Conservation (phyloP, 2,329 filamentous ascomycete genomes). For the Xylaria hypoxylon region DNA sequence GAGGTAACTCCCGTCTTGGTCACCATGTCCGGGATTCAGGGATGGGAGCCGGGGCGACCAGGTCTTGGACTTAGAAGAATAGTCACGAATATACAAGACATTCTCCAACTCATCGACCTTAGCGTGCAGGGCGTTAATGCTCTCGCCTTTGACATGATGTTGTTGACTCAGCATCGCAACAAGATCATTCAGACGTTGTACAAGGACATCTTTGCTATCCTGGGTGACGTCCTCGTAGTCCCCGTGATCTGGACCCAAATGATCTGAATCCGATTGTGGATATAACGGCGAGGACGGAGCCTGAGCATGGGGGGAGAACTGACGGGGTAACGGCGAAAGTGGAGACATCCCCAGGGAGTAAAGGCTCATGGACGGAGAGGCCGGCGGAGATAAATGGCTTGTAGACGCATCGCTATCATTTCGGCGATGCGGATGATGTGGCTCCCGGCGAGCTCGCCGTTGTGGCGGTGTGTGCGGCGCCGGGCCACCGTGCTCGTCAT, state of each 20-base stretch:
- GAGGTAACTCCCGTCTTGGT: constrained; percentile 12
- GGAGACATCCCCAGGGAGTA: constrained; percentile 47
- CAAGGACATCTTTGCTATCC: constrained; percentile 59
- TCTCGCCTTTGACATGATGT: constrained; percentile 46
- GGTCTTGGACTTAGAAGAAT: constrained; percentile 35
- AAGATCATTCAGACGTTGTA: constrained; percentile 54
- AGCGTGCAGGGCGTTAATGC: constrained; percentile 54
- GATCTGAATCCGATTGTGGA: constrained; percentile 42
- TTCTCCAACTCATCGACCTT: constrained; percentile 60
- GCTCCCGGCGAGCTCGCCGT: constrained; percentile 27
- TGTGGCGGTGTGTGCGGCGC: constrained; percentile 41
- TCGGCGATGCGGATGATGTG: constrained; percentile 29
- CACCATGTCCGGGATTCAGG: neutral
- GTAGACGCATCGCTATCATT: constrained; percentile 40
- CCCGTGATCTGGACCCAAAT: constrained; percentile 16
- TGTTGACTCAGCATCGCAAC: constrained; percentile 43
- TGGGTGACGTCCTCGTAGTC: constrained; percentile 48
- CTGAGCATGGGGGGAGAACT: constrained; percentile 40
- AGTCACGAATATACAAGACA: constrained; percentile 35
- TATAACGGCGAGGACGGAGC: constrained; percentile 41
- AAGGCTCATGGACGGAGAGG: constrained; percentile 46
- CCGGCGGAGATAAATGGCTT: constrained; percentile 41
- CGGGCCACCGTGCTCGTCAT: constrained; percentile 40
- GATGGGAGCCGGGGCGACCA: constrained; percentile 10
- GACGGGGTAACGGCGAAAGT: constrained; percentile 46